Evolutionary conservation across 805 yeast genomes (phyloP).

Genomic region (Suhomyces tanzawaensis): DNA sequence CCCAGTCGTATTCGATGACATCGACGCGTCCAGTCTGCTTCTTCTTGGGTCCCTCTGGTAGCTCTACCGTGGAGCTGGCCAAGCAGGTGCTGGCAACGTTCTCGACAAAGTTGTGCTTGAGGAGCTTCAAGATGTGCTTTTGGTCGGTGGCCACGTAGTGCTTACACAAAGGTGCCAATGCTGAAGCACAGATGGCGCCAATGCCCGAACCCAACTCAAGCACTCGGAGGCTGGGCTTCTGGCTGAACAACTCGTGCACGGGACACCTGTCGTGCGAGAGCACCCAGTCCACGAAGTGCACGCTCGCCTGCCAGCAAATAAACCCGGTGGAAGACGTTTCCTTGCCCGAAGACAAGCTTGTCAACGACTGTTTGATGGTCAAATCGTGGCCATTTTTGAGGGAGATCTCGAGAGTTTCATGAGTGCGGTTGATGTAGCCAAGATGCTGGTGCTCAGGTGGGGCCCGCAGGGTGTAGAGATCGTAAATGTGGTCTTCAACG

Average conservation of each 20-base stretch:
- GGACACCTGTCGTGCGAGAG: constrained; percentile 27
- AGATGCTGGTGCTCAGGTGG: constrained; percentile 28
- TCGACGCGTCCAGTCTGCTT: constrained; percentile 27
- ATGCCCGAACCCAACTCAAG: constrained; percentile 66
- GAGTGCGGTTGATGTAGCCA: constrained; percentile 35
- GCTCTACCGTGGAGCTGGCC: constrained; percentile 10
- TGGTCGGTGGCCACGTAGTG: constrained; percentile 60
- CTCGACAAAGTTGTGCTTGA: constrained; percentile 43
- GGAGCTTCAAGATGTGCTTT: constrained; percentile 47
- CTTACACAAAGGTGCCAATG: constrained; percentile 28
- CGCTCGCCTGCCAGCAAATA: constrained; percentile 57
- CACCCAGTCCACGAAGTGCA: constrained; percentile 54
- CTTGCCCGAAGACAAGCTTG: constrained; percentile 30
- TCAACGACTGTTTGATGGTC: constrained; percentile 31
- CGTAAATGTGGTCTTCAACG: constrained; percentile 32
- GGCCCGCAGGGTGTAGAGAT: constrained; percentile 26
- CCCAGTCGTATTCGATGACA: constrained; percentile 63
- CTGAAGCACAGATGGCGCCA: constrained; percentile 48
- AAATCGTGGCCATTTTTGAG: constrained; percentile 26
- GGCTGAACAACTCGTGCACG: constrained; percentile 10
- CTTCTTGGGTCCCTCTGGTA: constrained; percentile 2
- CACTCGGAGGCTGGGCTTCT: constrained; percentile 20
- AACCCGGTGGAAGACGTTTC: constrained; percentile 57
- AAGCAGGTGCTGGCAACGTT: constrained; percentile 27
- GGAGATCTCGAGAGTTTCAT: constrained; percentile 19